These are phyloP conservation scores for Candida insectorum DNA, from an alignment of 805 yeast genomes.

Conservation along the genomic window DNA sequence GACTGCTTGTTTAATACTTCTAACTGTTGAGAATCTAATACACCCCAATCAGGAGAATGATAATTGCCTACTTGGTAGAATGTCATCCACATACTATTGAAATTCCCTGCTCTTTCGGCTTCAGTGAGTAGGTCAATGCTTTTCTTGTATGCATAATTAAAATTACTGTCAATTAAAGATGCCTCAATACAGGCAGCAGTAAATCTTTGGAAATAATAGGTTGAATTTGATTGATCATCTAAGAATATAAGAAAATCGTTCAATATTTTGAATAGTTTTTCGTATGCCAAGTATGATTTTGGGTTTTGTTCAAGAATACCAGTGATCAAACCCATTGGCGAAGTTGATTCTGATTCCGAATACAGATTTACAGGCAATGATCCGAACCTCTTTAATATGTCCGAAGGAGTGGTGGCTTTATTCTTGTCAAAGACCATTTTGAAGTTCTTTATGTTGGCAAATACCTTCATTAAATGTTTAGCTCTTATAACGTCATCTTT, in stretches of 20 bases:
- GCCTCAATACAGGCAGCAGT: conserved; percentile 60
- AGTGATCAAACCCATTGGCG: conserved; percentile 37
- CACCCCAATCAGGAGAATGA: conserved; percentile 26
- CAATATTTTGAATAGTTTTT: conserved; percentile 38
- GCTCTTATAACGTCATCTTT: conserved; percentile 11
- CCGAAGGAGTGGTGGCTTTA: conserved; percentile 36
- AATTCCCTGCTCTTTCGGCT: conserved; percentile 7
- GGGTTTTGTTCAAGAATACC: conserved; percentile 53
- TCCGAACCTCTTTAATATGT: conserved; percentile 26
- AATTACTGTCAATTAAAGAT: conserved; percentile 61
- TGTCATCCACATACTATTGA: conserved; percentile 58
- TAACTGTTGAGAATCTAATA: conserved; percentile 12
- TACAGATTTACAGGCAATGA: conserved; percentile 11
- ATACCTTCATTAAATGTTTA: conserved; percentile 36
- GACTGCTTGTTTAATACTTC: conserved; percentile 46
- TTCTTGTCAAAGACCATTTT: conserved; percentile 27
- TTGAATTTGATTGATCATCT: conserved; percentile 14
- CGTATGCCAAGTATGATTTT: conserved; percentile 44
- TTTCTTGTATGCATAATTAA: conserved; percentile 50
- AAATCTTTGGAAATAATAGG: conserved; percentile 27
- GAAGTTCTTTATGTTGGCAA: conserved; percentile 33
- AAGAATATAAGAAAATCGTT: conserved; percentile 41
- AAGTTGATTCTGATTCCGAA: conserved; percentile 10
- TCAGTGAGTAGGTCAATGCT: conserved; percentile 35
- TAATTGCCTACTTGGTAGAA: conserved; percentile 71